Evolutionary conservation across 345 rosid species (phyloP).

Genomic region (Physaria fendleri): DNA sequence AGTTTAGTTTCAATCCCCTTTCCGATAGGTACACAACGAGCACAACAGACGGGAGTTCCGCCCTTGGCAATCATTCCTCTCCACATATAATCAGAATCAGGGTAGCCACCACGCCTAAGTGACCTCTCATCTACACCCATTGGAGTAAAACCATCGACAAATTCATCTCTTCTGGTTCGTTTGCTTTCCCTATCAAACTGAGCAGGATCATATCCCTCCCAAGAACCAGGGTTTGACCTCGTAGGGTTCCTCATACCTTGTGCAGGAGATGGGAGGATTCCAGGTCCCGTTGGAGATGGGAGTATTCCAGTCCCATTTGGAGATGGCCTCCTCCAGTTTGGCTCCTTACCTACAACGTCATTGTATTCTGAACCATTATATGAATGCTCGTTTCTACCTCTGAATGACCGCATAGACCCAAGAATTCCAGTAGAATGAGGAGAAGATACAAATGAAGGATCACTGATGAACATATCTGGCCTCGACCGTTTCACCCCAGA

Average conservation of each 20-base stretch:
- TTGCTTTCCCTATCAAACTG: slow-evolving; percentile 61
- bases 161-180: slow-evolving; percentile 59
- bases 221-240: slow-evolving; percentile 46
- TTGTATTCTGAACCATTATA: slow-evolving; percentile 47
- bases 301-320: slow-evolving; percentile 48
- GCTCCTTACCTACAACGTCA: slow-evolving; percentile 38
- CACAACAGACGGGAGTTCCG: slow-evolving; percentile 54
- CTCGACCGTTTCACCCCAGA: slow-evolving; percentile 53
- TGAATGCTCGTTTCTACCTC: slow-evolving; percentile 44
- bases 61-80: slow-evolving; percentile 56
- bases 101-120: slow-evolving; percentile 33
- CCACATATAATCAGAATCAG: slow-evolving; percentile 54
- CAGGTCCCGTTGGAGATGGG: too few relatives aligned
- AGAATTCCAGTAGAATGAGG: slow-evolving; percentile 34
- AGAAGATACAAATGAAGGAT: slow-evolving; percentile 38
- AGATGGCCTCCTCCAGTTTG: slow-evolving; percentile 64
- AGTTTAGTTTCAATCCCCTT: slow-evolving; percentile 40
- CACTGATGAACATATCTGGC: slow-evolving; percentile 45
- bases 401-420: slow-evolving; percentile 42
- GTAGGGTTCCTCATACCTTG: slow-evolving; percentile 48
- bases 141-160: slow-evolving; percentile 42
- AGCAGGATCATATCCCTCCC: slow-evolving; percentile 65
- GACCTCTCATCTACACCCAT: slow-evolving; percentile 50
- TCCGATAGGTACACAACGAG: slow-evolving; percentile 54
- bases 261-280: slow-evolving; percentile 48